Percentiles rank a stretch among this genome's conserved stretches.
phyloP scores from a whole-genome alignment of 2,329 filamentous ascomycete genomes.

The Daldinia sp. region DNA sequence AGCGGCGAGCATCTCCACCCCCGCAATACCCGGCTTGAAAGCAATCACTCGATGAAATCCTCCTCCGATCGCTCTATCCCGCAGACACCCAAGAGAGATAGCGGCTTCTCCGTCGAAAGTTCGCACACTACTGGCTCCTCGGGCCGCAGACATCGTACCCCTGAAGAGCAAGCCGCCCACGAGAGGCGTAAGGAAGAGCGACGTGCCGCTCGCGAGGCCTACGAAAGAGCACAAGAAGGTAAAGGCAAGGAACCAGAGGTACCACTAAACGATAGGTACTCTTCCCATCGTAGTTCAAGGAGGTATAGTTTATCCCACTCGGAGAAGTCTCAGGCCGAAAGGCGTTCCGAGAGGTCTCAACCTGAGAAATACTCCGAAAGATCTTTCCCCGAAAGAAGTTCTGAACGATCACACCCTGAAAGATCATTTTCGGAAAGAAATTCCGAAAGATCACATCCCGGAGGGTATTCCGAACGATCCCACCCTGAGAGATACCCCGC shows the following conservation, averaged over 20 bases:
- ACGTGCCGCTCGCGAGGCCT: slow-evolving; percentile 47
- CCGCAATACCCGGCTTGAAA: slow-evolving; percentile 41
- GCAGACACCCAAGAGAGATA: slow-evolving; percentile 56
- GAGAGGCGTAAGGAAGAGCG: slow-evolving; percentile 60
- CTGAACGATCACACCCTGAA: slow-evolving; percentile 13
- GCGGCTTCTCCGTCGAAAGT: slow-evolving; percentile 55
- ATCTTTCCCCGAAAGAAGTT: slow-evolving; percentile 5
- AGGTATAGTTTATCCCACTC: slow-evolving; percentile 53
- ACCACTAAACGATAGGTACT: slow-evolving; percentile 39
- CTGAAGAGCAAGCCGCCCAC: slow-evolving; percentile 60
- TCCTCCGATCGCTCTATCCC: slow-evolving; percentile 46
- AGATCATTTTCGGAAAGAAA: slow-evolving; percentile 3
- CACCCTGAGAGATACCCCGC: slow-evolving; percentile 29
- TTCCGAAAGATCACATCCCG: neutral
- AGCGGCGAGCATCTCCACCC: slow-evolving; percentile 47
- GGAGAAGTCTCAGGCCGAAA: slow-evolving; percentile 34
- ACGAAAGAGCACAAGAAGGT: slow-evolving; percentile 44
- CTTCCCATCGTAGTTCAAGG: slow-evolving; percentile 52
- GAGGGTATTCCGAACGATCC: slow-evolving; percentile 1
- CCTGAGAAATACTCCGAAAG: slow-evolving; percentile 28
- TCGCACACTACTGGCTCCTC: slow-evolving; percentile 43
- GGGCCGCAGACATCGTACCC: slow-evolving; percentile 51
- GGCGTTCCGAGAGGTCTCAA: slow-evolving; percentile 32
- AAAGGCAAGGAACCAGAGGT: slow-evolving; percentile 49
- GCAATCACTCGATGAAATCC: slow-evolving; percentile 39